These are phyloP conservation scores for Lithospermum erythrorhizon DNA, from an alignment of 257 asterid genomes.

Conservation along the genomic window DNA sequence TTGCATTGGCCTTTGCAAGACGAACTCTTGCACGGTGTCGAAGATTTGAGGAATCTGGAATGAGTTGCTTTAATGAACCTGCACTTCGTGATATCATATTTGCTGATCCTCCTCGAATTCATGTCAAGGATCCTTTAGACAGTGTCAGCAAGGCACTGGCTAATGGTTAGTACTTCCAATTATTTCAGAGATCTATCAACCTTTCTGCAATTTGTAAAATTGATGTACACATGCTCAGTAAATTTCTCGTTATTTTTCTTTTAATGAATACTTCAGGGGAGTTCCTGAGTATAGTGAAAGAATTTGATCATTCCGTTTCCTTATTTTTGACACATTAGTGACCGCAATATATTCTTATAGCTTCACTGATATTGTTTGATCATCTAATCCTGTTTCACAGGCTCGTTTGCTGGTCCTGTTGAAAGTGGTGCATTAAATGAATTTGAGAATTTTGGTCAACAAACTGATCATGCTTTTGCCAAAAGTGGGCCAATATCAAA, in stretches of 20 bases:
- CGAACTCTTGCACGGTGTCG: slow-evolving; percentile 68
- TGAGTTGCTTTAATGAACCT: slow-evolving; percentile 74
- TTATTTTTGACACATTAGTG: no score
- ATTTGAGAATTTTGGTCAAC: slow-evolving; percentile 29
- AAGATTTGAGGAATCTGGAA: slow-evolving; percentile 61
- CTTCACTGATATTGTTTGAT: neutral
- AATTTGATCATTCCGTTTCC: no score
- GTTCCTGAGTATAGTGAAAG: no score
- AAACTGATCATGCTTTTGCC: slow-evolving; percentile 34
- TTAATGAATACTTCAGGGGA: no score
- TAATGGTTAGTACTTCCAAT: slow-evolving; percentile 22
- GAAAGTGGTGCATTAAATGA: slow-evolving; percentile 27
- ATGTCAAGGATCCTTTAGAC: slow-evolving; percentile 42
- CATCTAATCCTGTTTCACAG: slow-evolving; percentile 10
- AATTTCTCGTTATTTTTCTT: no score
- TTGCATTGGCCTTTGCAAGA: slow-evolving; percentile 65
- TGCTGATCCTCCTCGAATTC: slow-evolving; percentile 68
- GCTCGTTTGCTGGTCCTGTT: slow-evolving; percentile 18
- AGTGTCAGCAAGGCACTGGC: slow-evolving; percentile 23
- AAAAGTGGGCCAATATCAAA: slow-evolving; percentile 54
- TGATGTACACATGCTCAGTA: no score
- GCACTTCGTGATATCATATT: slow-evolving; percentile 52
- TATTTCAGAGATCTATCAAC: neutral
- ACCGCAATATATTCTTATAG: no score
- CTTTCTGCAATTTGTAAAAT: no score